phyloP scores from a whole-genome alignment of 495 filamentous ascomycete species.

The Darksidea phi region DNA sequence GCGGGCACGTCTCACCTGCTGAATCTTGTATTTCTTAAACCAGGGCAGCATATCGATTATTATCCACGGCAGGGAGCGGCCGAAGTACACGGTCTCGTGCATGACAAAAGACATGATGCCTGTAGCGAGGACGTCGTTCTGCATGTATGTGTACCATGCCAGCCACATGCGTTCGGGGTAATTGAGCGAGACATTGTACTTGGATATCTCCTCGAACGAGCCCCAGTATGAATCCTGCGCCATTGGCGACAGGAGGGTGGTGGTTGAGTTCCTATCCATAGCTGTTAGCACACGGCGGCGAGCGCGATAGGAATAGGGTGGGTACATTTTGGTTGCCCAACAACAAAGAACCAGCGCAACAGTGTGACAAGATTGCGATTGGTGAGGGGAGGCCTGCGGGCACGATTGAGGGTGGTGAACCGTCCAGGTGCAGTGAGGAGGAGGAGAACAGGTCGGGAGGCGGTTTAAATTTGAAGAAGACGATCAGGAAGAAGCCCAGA shows the following conservation, averaged over 20 bases:
- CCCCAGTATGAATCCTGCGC: constrained; percentile 58
- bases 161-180: constrained; percentile 83
- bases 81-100: constrained; percentile 94
- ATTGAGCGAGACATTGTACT: constrained; percentile 85
- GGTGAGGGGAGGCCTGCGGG: neutral
- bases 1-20: constrained; percentile 56
- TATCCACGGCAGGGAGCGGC: constrained; percentile 87
- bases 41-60: constrained; percentile 83
- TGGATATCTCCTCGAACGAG: constrained; percentile 82
- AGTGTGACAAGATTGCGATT: neutral
- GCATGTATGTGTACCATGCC: constrained; percentile 98
- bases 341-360: constrained; percentile 2
- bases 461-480: constrained; percentile 1
- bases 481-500: neutral
- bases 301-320: neutral
- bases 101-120: constrained; percentile 95
- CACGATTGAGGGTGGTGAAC: neutral
- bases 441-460: constrained; percentile 1
- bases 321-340: constrained; percentile 5
- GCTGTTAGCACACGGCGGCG: neutral
- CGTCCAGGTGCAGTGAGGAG: constrained; percentile 3
- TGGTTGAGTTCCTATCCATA: constrained; percentile 26
- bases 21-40: constrained; percentile 92
- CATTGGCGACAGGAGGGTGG: constrained; percentile 20
- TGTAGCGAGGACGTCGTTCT: constrained; percentile 92